phyloP scores from a whole-genome alignment of 1,139 yeast genomes.

The Geotrichum reessii region DNA sequence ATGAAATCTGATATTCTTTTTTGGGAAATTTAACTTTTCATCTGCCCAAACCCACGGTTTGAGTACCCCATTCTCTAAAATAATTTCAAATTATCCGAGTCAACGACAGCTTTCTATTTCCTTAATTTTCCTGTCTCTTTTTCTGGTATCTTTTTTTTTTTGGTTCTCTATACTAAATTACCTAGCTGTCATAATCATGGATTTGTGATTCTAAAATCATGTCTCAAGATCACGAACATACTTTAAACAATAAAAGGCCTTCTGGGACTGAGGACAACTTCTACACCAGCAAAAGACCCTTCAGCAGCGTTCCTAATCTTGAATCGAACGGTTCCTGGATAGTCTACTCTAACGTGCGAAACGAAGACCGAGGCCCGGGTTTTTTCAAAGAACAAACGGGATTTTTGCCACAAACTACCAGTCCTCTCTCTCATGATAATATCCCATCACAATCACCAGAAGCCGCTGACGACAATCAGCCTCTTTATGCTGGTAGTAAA shows the following conservation, averaged over 20 bases:
- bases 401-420: not conserved
- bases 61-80: not conserved
- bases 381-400: not conserved
- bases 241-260: not conserved
- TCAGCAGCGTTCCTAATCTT: not conserved
- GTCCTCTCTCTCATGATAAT: not conserved
- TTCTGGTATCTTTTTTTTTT: not conserved
- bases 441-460: not conserved
- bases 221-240: not conserved
- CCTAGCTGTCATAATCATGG: not conserved
- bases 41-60: not conserved
- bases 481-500: slow-evolving; percentile 8
- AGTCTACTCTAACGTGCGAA: not conserved
- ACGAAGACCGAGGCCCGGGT: not conserved
- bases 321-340: not conserved
- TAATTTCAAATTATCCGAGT: not conserved
- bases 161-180: not conserved
- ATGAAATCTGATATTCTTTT: not conserved
- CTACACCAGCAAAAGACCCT: not conserved
- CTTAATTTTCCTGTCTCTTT: not conserved
- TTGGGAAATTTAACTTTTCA: not conserved
- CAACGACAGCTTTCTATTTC: not conserved
- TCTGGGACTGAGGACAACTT: not conserved
- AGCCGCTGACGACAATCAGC: slow-evolving; percentile 1
- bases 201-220: not conserved